Conservation (phyloP, 345 rosid genomes). For the Brassica rapa region DNA sequence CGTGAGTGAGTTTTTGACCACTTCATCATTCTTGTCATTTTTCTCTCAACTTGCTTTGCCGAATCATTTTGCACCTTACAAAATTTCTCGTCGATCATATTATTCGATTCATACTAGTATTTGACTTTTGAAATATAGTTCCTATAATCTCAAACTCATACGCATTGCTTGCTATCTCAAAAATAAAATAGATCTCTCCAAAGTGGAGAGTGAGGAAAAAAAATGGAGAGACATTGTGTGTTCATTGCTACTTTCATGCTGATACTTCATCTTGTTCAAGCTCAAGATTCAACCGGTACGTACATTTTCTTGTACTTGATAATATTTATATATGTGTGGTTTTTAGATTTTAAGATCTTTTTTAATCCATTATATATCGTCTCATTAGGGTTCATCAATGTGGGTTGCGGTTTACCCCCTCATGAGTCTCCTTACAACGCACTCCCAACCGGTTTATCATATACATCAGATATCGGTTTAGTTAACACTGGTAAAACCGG, state of each 20-base stretch:
- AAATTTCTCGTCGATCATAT: neutral
- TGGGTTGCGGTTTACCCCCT: slow-evolving; percentile 36
- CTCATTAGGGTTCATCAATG: slow-evolving; percentile 36
- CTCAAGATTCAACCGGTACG: slow-evolving; percentile 34
- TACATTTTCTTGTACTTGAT: neutral
- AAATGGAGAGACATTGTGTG: neutral
- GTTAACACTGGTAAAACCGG: slow-evolving; percentile 25
- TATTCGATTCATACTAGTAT: neutral
- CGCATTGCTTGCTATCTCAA: slow-evolving; percentile 2
- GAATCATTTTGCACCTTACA: slow-evolving; percentile 20
- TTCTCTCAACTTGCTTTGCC: slow-evolving; percentile 13
- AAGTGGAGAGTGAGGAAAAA: neutral
- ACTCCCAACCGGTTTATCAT: slow-evolving; percentile 15
- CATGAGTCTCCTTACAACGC: slow-evolving; percentile 32
- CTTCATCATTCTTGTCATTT: slow-evolving; percentile 10
- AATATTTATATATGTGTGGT: neutral
- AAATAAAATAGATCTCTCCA: neutral
- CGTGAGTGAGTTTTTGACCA: slow-evolving; percentile 3
- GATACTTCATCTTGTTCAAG: slow-evolving; percentile 16
- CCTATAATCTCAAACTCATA: slow-evolving; percentile 1
- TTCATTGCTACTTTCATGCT: neutral
- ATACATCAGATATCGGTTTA: slow-evolving; percentile 28
- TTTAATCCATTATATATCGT: neutral
- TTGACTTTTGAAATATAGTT: slow-evolving; percentile 11
- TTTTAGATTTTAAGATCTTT: neutral